These are phyloP conservation scores for Colletotrichum spaethianum DNA, from an alignment of 2,329 filamentous ascomycete genomes.

Conservation along the genomic window DNA sequence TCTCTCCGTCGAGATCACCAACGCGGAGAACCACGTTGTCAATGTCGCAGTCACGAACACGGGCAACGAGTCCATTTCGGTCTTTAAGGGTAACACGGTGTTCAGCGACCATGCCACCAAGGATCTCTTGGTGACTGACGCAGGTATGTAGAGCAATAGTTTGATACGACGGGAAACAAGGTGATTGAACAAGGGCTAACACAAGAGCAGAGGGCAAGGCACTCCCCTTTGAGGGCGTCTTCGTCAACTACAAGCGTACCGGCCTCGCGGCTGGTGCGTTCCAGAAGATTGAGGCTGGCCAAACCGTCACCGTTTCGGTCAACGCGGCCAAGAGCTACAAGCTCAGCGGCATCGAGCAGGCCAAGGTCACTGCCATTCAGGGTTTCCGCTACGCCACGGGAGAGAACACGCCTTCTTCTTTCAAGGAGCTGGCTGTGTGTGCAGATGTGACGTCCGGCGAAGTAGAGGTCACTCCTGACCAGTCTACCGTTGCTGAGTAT, in stretches of 20 bases:
- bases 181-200: background rate
- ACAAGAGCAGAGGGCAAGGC: slow-evolving; percentile 17
- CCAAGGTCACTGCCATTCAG: slow-evolving; percentile 37
- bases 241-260: slow-evolving; percentile 37
- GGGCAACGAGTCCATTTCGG: slow-evolving; percentile 30
- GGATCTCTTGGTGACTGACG: slow-evolving; percentile 39
- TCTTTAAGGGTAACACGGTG: slow-evolving; percentile 39
- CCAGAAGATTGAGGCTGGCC: slow-evolving; percentile 36
- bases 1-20: slow-evolving; percentile 32
- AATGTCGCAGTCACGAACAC: slow-evolving; percentile 38
- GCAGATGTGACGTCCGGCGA: slow-evolving; percentile 28
- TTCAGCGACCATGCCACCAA: slow-evolving; percentile 39
- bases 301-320: slow-evolving; percentile 36
- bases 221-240: slow-evolving; percentile 37
- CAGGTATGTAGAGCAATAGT: slow-evolving; percentile 11
- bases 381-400: slow-evolving; percentile 37
- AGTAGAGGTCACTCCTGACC: slow-evolving; percentile 30
- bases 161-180: rapidly evolving
- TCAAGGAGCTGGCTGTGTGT: slow-evolving; percentile 23
- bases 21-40: slow-evolving; percentile 32
- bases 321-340: slow-evolving; percentile 40
- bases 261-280: slow-evolving; percentile 27
- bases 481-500: slow-evolving; percentile 21
- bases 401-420: slow-evolving; percentile 10
- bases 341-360: slow-evolving; percentile 29